Percentiles rank a stretch among this genome's conserved stretches.
These are phyloP conservation scores for Cladosporium sp. DNA, from an alignment of 2,329 filamentous ascomycete genomes.

Conservation along the genomic window DNA sequence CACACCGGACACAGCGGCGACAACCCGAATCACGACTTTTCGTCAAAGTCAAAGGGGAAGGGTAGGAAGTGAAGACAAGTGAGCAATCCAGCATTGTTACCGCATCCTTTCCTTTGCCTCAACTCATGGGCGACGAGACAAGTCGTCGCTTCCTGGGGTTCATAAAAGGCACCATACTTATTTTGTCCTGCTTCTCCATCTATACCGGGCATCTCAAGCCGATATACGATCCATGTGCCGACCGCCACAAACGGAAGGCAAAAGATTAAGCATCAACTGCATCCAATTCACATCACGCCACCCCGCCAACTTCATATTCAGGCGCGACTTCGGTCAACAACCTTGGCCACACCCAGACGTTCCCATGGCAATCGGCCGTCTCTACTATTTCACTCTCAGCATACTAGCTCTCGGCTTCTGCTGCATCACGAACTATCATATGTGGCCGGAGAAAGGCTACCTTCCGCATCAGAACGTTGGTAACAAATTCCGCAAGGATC, in stretches of 20 bases:
- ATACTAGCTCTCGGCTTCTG: conserved; percentile 20
- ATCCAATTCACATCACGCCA: background rate
- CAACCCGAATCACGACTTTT: background rate
- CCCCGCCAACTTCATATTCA: background rate
- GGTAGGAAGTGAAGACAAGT: background rate
- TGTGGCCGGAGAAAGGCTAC: conserved; percentile 21
- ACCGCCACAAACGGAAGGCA: background rate
- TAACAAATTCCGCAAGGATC: conserved; percentile 17
- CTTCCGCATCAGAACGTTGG: conserved; percentile 20
- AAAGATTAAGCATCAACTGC: background rate
- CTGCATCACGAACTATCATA: conserved; percentile 23
- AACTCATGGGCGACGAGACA: background rate
- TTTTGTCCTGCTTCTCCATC: background rate
- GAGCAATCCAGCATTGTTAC: background rate
- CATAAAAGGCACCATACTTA: background rate
- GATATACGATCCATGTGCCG: background rate
- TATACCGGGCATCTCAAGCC: background rate
- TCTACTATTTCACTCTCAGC: conserved; percentile 26
- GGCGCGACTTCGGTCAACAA: background rate
- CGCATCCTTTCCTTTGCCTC: background rate
- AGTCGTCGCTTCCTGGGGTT: background rate
- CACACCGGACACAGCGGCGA: background rate
- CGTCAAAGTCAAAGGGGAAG: background rate
- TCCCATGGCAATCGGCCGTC: conserved; percentile 25
- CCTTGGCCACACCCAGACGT: background rate